phyloP scores from a whole-genome alignment of 805 yeast species.

The Candida anglica region DNA sequence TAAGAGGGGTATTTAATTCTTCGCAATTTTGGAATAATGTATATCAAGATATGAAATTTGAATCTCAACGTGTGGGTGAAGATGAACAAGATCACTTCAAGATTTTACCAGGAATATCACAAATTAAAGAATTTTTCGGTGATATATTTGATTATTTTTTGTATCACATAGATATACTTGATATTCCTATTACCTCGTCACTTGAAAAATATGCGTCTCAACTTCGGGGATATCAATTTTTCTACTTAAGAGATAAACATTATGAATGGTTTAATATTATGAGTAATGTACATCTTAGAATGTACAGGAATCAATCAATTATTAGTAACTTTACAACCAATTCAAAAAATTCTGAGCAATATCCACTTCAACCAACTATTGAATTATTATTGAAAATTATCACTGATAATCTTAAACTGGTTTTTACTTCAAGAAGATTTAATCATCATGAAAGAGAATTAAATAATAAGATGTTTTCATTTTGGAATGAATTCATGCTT shows the following conservation, averaged over 20 bases:
- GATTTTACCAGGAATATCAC: constrained; percentile 14
- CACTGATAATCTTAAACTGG: too few relatives aligned
- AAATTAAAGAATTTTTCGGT: constrained; percentile 14
- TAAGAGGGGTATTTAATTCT: constrained; percentile 11
- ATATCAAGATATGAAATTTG: constrained; percentile 25
- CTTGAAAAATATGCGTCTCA: constrained; percentile 4
- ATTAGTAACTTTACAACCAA: constrained; percentile 11
- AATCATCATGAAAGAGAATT: background rate
- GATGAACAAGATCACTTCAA: constrained; percentile 11
- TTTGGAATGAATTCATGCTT: constrained; percentile 19
- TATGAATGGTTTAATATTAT: constrained; percentile 16
- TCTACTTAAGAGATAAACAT: constrained; percentile 18
- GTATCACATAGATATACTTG: constrained; percentile 10
- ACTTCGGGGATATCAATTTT: constrained; percentile 9
- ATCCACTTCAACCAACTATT: constrained; percentile 11
- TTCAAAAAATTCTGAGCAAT: constrained; percentile 16
- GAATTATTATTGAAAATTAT: too few relatives aligned
- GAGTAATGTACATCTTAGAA: constrained; percentile 11
- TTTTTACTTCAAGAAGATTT: too few relatives aligned
- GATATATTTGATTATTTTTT: constrained; percentile 21
- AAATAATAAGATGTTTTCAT: constrained; percentile 7
- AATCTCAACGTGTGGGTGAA: constrained; percentile 10
- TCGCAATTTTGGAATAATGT: constrained; percentile 25
- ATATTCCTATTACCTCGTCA: constrained; percentile 6
- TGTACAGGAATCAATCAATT: constrained; percentile 12